Conservation (phyloP, 768 basidiomycete genomes). For the Lactarius pseudohatsudake region DNA sequence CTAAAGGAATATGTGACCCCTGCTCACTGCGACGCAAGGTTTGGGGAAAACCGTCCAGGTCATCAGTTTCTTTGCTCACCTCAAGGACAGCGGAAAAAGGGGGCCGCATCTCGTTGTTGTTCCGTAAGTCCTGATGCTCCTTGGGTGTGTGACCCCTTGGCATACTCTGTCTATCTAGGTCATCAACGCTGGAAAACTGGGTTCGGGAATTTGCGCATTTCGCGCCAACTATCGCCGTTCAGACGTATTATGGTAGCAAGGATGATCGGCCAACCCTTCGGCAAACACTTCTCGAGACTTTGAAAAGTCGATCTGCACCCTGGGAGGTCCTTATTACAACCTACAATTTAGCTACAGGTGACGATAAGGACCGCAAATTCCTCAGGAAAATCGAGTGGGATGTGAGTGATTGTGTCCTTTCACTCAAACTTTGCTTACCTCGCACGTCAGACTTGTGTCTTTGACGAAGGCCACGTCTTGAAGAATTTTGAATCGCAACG, state of each 20-base stretch:
- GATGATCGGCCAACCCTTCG: slow-evolving; percentile 76
- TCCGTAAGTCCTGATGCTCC: slow-evolving; percentile 59
- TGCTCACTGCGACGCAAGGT: slow-evolving; percentile 47
- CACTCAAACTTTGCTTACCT: not conserved
- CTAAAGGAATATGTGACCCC: slow-evolving; percentile 23
- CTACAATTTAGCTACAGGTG: slow-evolving; percentile 90
- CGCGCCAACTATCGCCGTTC: slow-evolving; percentile 79
- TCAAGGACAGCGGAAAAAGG: slow-evolving; percentile 72
- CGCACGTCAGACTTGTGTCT: slow-evolving; percentile 74
- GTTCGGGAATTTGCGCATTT: slow-evolving; percentile 93
- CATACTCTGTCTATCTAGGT: slow-evolving; percentile 45
- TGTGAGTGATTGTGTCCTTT: slow-evolving; percentile 50
- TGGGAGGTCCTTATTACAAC: slow-evolving; percentile 97
- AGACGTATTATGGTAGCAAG: slow-evolving; percentile 93
- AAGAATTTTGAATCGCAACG: slow-evolving; percentile 99
- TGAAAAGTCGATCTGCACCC: slow-evolving; percentile 51
- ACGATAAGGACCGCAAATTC: slow-evolving; percentile 86
- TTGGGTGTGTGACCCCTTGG: not conserved
- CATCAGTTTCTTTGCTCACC: slow-evolving; percentile 90
- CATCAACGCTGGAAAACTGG: slow-evolving; percentile 98
- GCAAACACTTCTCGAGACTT: slow-evolving; percentile 65
- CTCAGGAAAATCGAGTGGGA: slow-evolving; percentile 90
- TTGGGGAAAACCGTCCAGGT: slow-evolving; percentile 99
- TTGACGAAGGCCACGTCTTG: slow-evolving; percentile 95
- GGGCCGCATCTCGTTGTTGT: slow-evolving; percentile 95